Conservation (phyloP, 192 early-diverging fungal genomes). For the Coemansia sp. region DNA sequence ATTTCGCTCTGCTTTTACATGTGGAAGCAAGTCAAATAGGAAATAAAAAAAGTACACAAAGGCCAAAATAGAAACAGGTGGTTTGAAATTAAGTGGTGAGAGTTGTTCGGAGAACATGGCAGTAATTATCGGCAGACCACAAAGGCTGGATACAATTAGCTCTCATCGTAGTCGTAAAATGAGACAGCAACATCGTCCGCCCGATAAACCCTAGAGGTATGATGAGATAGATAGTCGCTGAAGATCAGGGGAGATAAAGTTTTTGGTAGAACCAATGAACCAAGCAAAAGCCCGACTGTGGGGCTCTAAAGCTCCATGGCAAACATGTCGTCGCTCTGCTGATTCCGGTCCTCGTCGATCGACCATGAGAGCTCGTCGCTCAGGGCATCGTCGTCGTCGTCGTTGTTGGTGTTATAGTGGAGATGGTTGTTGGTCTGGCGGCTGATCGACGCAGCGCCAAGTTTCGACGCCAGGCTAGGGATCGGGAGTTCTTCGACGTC, state of each 20-base stretch:
- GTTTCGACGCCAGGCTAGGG: constrained; percentile 22
- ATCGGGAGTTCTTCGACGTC: constrained; percentile 56
- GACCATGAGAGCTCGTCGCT: constrained; percentile 54
- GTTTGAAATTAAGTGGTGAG: neutral
- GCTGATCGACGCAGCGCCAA: constrained; percentile 11
- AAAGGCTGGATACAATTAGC: constrained; percentile 1
- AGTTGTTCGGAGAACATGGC: neutral
- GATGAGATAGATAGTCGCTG: neutral
- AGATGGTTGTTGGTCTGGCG: neutral
- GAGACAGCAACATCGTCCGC: constrained; percentile 3
- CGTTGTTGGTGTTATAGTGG: neutral
- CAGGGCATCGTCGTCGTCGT: constrained; percentile 35
- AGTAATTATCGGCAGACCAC: constrained; percentile 7
- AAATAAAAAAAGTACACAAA: constrained; percentile 8
- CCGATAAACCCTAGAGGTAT: neutral
- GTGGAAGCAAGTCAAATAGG: neutral
- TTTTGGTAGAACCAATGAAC: neutral
- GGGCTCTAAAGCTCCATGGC: constrained; percentile 39
- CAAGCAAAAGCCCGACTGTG: neutral
- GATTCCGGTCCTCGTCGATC: constrained; percentile 30
- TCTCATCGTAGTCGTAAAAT: constrained; percentile 1
- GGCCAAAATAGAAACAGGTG: neutral
- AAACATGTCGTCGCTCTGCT: constrained; percentile 38
- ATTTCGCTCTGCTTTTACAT: neutral
- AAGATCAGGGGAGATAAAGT: neutral